Percentiles rank a stretch among this genome's conserved stretches.
Conservation (phyloP, 1,284 basidiomycete species). For the Volvariella surrecta region DNA sequence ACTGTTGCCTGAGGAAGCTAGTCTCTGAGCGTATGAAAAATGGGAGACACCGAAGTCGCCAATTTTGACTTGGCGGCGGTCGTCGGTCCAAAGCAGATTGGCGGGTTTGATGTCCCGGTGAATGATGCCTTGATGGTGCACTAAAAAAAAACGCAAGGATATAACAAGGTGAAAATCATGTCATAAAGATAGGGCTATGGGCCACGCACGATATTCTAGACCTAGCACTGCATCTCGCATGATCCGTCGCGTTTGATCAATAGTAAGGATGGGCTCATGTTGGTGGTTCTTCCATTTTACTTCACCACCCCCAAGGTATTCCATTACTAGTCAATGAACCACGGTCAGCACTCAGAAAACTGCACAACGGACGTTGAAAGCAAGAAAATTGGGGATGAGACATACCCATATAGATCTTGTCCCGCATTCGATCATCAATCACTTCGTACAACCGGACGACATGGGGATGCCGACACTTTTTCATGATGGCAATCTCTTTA, state of each 20-base stretch:
- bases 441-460: slow-evolving; percentile 91
- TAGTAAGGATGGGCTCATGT: slow-evolving; percentile 68
- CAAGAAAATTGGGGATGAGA: slow-evolving; percentile 12
- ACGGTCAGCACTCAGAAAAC: too few species aligned
- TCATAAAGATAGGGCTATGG: slow-evolving; percentile 1
- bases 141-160: slow-evolving; percentile 29
- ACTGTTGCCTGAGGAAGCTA: slow-evolving; percentile 43
- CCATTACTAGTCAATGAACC: slow-evolving; percentile 63
- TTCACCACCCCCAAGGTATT: slow-evolving; percentile 93
- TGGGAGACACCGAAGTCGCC: slow-evolving; percentile 97
- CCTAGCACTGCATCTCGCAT: slow-evolving; percentile 91
- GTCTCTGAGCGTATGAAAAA: slow-evolving; percentile 80
- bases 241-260: slow-evolving; percentile 79
- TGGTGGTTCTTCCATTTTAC: slow-evolving; percentile 75
- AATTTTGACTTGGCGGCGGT: slow-evolving; percentile 88
- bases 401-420: slow-evolving; percentile 91
- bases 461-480: slow-evolving; percentile 88
- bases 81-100: slow-evolving; percentile 86
- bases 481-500: slow-evolving; percentile 97
- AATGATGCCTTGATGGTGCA: slow-evolving; percentile 96
- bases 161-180: slow-evolving; percentile 2
- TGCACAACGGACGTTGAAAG: background rate
- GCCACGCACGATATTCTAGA: slow-evolving; percentile 79
- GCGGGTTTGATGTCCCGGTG: slow-evolving; percentile 99
- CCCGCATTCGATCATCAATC: slow-evolving; percentile 87